These are phyloP conservation scores for Exophiala bonariae DNA, from an alignment of 2,329 filamentous ascomycete genomes.

Conservation along the genomic window DNA sequence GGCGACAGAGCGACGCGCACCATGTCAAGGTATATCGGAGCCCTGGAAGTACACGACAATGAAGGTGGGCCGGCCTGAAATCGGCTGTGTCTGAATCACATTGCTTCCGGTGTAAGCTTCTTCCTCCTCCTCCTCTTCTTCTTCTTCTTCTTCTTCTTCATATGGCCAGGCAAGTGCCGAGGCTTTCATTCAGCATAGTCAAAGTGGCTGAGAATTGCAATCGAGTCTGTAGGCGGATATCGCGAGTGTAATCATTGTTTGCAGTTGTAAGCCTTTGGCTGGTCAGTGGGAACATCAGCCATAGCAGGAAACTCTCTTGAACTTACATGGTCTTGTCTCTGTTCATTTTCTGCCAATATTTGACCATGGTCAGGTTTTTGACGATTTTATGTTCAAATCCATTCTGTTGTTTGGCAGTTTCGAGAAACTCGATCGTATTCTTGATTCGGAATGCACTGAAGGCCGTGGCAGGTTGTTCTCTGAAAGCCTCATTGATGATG, in stretches of 20 bases:
- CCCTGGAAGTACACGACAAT: too few species aligned
- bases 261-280: conserved; percentile 10
- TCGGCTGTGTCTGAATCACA: too few species aligned
- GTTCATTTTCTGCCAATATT: conserved; percentile 43
- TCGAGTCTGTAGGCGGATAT: conserved; percentile 36
- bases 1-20: too few species aligned
- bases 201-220: conserved; percentile 47
- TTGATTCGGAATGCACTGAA: conserved; percentile 41
- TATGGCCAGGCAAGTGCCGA: conserved; percentile 43
- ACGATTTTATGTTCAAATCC: conserved; percentile 50
- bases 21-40: too few species aligned
- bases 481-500: conserved; percentile 44
- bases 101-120: too few species aligned
- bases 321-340: conserved; percentile 31
- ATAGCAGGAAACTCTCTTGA: not conserved
- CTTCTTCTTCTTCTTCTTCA: too few species aligned
- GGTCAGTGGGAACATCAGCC: conserved; percentile 1
- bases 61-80: too few species aligned
- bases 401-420: conserved; percentile 38
- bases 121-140: too few species aligned
- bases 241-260: conserved; percentile 28
- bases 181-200: conserved; percentile 48
- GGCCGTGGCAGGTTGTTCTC: conserved; percentile 35
- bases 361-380: conserved; percentile 44
- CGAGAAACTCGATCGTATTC: conserved; percentile 49